Percentiles rank a stretch among this genome's conserved stretches.
Conservation (phyloP, 805 yeast species). For the Barnettozyma botsteinii region DNA sequence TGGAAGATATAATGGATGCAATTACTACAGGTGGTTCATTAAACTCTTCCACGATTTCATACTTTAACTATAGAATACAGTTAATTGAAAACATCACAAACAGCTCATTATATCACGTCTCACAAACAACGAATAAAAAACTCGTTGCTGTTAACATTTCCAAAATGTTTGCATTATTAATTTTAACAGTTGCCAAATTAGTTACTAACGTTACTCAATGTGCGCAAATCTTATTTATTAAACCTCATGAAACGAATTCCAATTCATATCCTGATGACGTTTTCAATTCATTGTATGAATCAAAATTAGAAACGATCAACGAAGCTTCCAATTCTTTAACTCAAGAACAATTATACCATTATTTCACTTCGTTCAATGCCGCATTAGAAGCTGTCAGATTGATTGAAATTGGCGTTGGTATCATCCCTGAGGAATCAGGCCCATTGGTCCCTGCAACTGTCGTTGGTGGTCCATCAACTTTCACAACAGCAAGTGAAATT, state of each 20-base stretch:
- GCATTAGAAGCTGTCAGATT: constrained; percentile 29
- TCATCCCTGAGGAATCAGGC: constrained; percentile 23
- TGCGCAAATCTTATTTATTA: constrained; percentile 31
- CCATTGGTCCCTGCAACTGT: constrained; percentile 20
- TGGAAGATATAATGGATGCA: constrained; percentile 33
- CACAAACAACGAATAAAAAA: constrained; percentile 22
- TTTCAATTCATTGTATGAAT: constrained; percentile 22
- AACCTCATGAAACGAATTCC: constrained; percentile 27
- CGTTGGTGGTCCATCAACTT: constrained; percentile 28
- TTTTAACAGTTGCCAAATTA: constrained; percentile 26
- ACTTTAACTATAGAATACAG: constrained; percentile 23
- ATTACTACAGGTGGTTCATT: constrained; percentile 25
- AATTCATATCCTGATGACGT: constrained; percentile 25
- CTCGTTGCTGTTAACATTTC: constrained; percentile 32
- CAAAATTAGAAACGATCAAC: constrained; percentile 19
- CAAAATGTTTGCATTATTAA: constrained; percentile 29
- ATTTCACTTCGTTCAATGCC: constrained; percentile 27
- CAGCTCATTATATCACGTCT: constrained; percentile 18
- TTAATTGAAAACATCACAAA: constrained; percentile 19
- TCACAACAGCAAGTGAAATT: constrained; percentile 22
- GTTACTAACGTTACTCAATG: constrained; percentile 29
- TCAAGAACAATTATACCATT: constrained; percentile 27
- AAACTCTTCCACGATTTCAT: constrained; percentile 20
- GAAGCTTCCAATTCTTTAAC: constrained; percentile 14
- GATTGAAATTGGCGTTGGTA: constrained; percentile 37